A percentile compares a stretch with the other conserved stretches of the same genome.
Conservation (phyloP, 768 basidiomycete species). For the Lactifluus echinatus region DNA sequence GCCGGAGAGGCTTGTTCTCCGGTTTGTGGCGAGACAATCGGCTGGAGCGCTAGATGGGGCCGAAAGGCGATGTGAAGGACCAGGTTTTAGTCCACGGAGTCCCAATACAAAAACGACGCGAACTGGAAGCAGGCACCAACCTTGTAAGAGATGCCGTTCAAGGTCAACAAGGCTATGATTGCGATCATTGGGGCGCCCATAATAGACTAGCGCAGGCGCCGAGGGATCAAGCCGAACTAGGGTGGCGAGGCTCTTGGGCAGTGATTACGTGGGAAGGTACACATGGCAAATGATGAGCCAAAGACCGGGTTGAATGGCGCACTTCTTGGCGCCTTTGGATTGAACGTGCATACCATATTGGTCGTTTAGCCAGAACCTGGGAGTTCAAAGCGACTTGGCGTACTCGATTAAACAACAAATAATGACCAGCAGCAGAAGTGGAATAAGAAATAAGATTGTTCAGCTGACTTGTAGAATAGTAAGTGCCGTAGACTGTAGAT, state of each 20-base stretch:
- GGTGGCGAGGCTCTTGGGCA: conserved; percentile 8
- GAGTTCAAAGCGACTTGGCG: neutral
- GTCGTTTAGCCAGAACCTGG: neutral
- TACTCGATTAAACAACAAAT: neutral
- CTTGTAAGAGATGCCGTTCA: conserved; percentile 17
- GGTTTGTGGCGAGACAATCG: conserved; percentile 17
- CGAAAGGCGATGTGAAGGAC: conserved; percentile 13
- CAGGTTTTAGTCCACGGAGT: conserved; percentile 5
- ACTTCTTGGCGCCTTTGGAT: neutral
- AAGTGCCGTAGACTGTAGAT: neutral
- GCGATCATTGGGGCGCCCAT: conserved; percentile 18
- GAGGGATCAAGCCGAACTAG: neutral
- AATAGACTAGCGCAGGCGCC: conserved; percentile 12
- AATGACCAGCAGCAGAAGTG: too few species aligned
- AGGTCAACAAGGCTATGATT: conserved; percentile 7
- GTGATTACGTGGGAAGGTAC: conserved; percentile 15
- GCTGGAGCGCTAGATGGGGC: conserved; percentile 10
- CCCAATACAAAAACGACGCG: conserved; percentile 1
- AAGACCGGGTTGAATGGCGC: neutral
- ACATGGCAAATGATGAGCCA: neutral
- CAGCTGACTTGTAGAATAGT: neutral
- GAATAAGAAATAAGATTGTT: neutral
- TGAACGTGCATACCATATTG: neutral
- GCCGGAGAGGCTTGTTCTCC: conserved; percentile 5
- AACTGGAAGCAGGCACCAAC: conserved; percentile 13